Evolutionary conservation across 2,329 filamentous ascomycete genomes (phyloP).

Genomic region (Fusarium guadeloupense): DNA sequence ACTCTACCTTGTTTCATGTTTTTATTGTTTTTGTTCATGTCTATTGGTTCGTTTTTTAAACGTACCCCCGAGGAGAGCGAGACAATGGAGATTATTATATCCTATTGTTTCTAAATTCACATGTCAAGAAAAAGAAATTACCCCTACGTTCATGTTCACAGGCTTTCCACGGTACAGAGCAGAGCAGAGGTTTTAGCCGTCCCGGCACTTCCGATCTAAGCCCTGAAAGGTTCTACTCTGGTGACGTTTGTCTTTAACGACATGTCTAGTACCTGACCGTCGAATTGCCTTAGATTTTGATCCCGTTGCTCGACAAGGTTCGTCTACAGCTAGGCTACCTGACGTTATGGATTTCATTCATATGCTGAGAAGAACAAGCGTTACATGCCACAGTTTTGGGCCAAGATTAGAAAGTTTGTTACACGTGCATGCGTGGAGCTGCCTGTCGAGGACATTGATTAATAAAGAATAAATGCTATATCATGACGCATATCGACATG

Average conservation of each 20-base stretch:
- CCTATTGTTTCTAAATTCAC: slow-evolving; percentile 16
- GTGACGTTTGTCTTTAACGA: slow-evolving; percentile 5
- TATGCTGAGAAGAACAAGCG: slow-evolving; percentile 1
- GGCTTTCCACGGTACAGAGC: slow-evolving; percentile 7
- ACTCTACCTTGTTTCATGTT: slow-evolving; percentile 30
- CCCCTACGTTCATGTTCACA: slow-evolving; percentile 27
- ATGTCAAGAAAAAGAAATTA: slow-evolving; percentile 20
- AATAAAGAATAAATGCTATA: slow-evolving; percentile 46
- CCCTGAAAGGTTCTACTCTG: background rate
- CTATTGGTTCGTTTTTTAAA: slow-evolving; percentile 33
- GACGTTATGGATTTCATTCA: background rate
- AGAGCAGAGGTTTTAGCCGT: slow-evolving; percentile 3
- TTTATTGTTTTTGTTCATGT: slow-evolving; percentile 36
- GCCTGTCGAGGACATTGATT: slow-evolving; percentile 38
- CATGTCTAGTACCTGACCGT: background rate
- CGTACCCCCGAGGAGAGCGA: slow-evolving; percentile 19
- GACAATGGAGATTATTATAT: slow-evolving; percentile 28
- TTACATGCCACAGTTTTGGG: slow-evolving; percentile 11
- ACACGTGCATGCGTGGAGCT: slow-evolving; percentile 22
- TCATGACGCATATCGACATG: slow-evolving; percentile 45
- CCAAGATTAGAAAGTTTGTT: slow-evolving; percentile 24
- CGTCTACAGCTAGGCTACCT: background rate
- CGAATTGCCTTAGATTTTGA: background rate
- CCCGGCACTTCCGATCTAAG: background rate
- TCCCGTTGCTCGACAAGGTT: background rate